Base-by-base conservation (phyloP, 2,329 filamentous ascomycete genomes). In the Fusarium oxysporum region DNA sequence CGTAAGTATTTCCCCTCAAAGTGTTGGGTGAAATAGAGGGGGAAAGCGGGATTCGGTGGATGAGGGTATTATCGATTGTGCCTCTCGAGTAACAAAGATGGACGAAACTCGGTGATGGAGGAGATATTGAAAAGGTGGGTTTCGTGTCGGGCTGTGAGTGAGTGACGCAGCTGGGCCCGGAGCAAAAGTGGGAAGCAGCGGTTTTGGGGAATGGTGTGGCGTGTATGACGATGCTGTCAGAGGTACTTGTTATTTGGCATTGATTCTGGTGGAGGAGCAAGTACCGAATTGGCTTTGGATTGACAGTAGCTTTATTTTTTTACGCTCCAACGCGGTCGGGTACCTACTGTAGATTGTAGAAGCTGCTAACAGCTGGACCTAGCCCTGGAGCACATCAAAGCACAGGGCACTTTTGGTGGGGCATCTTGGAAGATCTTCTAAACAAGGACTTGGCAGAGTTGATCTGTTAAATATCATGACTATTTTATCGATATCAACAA, bases 141-240 rank as follows among this genome's bases (percentile, higher is more conserved):
- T 74, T 69, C 69, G 59, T 65, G 56, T 72, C 59, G 50, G 40
- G 51, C n/a, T 71, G 40, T 55, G 68, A 62, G 13, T 66, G 71
- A 71, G 71, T 72, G 71, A 74, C 72, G 70, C 65, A 76, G 61
- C 51, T 69, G 44, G 43, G 35, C 50, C 57, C 33, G 47, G 62
- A 73, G 74, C 74, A 77, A 77, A 77, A 77, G 76, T 76, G 74
- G 76, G 74, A 71, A 77, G 61, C 35, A 67, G 51, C 40, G 62
- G 71, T 65, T 47, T 73, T 44, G 40, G 68, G 71, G 72, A 72
- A 72, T 74, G 68, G 61, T 73, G 69, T 74, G 72, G 72, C 72
- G 72, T 74, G 74, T 74, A 77, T 77, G 76, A 77, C 74, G 76
- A 72, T 70, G 53, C 43, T 69, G 63, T 37, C 40, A 32, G 35